Evolutionary conservation across 306 rosid genomes (phyloP).

Genomic region (Purshia tridentata): DNA sequence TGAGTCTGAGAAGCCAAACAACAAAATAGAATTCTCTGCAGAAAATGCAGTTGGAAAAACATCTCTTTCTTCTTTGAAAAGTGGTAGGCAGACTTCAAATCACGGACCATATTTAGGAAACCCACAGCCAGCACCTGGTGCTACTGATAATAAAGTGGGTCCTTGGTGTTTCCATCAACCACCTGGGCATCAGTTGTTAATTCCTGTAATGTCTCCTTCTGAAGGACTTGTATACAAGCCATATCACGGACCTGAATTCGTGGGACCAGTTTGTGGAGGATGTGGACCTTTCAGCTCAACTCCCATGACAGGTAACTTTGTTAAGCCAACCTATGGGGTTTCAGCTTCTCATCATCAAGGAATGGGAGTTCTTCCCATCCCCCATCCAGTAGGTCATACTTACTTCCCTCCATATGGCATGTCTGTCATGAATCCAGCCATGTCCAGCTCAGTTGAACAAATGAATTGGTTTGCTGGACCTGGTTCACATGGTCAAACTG

Average conservation of each 20-base stretch:
- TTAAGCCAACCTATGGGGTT: conserved; percentile 61
- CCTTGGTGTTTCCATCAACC: conserved; percentile 75
- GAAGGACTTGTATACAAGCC: conserved; percentile 98
- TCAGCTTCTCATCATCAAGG: conserved; percentile 56
- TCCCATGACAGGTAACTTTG: conserved; percentile 46
- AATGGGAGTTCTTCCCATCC: conserved; percentile 42
- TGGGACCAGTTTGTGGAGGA: conserved; percentile 62
- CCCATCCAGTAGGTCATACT: conserved; percentile 50
- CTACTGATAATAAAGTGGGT: conserved; percentile 50
- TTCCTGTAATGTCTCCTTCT: conserved; percentile 87
- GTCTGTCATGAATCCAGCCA: conserved; percentile 49
- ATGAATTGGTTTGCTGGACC: conserved; percentile 42
- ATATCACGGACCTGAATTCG: conserved; percentile 63
- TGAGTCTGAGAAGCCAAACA: conserved; percentile 53
- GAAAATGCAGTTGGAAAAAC: conserved; percentile 85
- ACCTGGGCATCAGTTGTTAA: conserved; percentile 77
- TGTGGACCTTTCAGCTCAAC: conserved; percentile 57
- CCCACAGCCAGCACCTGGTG: conserved; percentile 38
- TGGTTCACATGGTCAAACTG: conserved; percentile 27
- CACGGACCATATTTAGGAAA: conserved; percentile 48
- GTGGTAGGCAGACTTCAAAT: conserved; percentile 54
- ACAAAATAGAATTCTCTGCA: conserved; percentile 74
- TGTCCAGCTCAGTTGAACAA: conserved; percentile 63
- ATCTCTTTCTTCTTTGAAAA: conserved; percentile 52
- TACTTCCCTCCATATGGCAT: conserved; percentile 70